Conservation (phyloP, 768 basidiomycete genomes). For the Trametes gibbosa region DNA sequence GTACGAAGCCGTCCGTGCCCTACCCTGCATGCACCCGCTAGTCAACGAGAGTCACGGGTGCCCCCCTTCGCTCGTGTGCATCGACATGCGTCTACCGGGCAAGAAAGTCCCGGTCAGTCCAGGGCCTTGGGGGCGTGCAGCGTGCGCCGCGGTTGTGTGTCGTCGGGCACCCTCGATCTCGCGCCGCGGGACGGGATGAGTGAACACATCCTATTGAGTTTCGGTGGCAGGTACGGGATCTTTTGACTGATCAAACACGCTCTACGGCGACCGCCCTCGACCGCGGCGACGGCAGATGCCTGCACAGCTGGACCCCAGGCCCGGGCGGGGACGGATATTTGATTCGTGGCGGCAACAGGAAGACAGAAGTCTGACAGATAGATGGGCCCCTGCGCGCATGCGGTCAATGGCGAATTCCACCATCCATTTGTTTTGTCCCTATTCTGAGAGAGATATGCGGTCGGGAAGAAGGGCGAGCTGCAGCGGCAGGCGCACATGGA, state of each 20-base stretch:
- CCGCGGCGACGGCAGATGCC: constrained; percentile 7
- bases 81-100: not conserved
- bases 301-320: constrained; percentile 1
- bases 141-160: not conserved
- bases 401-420: not conserved
- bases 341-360: constrained; percentile 13
- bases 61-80: not conserved
- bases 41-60: constrained; percentile 2
- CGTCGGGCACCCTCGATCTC: constrained; percentile 7
- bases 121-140: not conserved
- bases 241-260: constrained; percentile 12
- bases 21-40: not conserved
- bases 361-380: constrained; percentile 13
- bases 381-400: not conserved
- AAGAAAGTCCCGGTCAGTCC: not conserved
- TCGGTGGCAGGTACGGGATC: constrained; percentile 1
- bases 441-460: too few relatives aligned
- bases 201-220: not conserved
- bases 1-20: not conserved
- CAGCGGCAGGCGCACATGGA: not conserved
- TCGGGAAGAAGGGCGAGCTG: not conserved
- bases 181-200: not conserved
- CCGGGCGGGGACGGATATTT: constrained; percentile 12
- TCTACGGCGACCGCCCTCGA: not conserved
- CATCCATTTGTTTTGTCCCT: too few relatives aligned